A percentile compares a stretch with the other conserved stretches of the same genome.
phyloP scores from a whole-genome alignment of 805 yeast genomes.

The Wickerhamiella domercqiae region DNA sequence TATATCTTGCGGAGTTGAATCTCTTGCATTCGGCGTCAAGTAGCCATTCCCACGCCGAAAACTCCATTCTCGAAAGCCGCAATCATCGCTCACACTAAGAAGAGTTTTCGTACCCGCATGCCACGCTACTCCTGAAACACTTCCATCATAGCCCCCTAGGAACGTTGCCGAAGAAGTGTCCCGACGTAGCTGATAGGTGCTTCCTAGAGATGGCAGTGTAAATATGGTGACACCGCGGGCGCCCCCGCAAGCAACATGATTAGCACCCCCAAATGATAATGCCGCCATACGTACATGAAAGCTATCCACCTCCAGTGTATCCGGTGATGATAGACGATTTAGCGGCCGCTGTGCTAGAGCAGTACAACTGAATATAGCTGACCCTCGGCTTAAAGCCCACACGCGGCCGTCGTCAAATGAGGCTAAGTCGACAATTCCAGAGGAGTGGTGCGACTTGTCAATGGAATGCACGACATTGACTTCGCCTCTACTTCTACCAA shows the following conservation, averaged over 20 bases:
- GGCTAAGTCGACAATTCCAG: constrained; percentile 13
- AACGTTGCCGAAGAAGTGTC: constrained; percentile 3
- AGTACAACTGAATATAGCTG: constrained; percentile 8
- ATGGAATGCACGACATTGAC: constrained; percentile 3
- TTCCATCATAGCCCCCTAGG: constrained; percentile 8
- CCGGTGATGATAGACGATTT: constrained; percentile 1
- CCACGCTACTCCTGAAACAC: constrained; percentile 8
- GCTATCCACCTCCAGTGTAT: neutral
- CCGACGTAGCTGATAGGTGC: neutral
- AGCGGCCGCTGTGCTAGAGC: neutral
- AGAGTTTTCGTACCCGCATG: constrained; percentile 7
- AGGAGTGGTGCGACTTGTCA: neutral
- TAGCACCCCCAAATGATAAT: constrained; percentile 2
- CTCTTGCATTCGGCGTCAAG: neutral
- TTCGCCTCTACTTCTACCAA: constrained; percentile 10
- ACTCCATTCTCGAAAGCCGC: neutral
- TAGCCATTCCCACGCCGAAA: neutral
- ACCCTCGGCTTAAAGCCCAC: constrained; percentile 16
- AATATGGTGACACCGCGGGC: constrained; percentile 8
- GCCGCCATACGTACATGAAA: neutral
- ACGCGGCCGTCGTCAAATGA: constrained; percentile 10
- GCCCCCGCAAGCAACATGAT: constrained; percentile 15
- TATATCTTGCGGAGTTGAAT: neutral
- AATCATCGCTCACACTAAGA: constrained; percentile 4
- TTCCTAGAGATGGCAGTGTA: constrained; percentile 7